Base-by-base conservation (phyloP, 176 grass and related monocot genomes). In the Triticum dicoccoides region DNA sequence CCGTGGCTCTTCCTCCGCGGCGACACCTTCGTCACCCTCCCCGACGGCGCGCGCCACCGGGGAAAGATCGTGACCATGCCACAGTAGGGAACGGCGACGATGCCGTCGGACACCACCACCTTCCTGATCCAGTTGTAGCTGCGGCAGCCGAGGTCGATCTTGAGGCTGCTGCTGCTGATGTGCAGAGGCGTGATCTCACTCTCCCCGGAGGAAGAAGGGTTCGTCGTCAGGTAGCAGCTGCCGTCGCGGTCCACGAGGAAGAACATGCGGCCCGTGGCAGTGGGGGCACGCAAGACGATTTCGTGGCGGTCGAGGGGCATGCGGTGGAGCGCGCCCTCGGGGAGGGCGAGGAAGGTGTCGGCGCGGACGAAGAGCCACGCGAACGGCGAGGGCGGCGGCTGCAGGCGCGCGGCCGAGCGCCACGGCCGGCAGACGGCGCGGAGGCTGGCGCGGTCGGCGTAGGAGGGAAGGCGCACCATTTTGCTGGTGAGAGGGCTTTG, bases 321-420 rank as follows among this genome's bases (percentile, higher is more conserved):
- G 3, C n/a, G 2, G 69, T 72, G 69, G 5, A 41, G 38, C 11
- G 37, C 10, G 37, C 69, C 69, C 20, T 6, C 69, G 10, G 69
- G 69, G 69, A 72, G 69, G 69, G 69, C 39, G 69, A 72, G 69
- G 4, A 41, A 72, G 69, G 69, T 42, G 37, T 38, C 69, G 69
- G 38, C 69, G 5, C 69, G 37, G 69, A 72, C 37, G 69, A 72
- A 5, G 69, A 72, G 69, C 69, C 69, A 42, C 17, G n/a, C 20
- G 10, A 72, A 38, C 20, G 4, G 69, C 69, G 69, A 30, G 35
- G 33, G 67, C 8, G 2, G 9, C 67, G 34, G 38, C 11, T 34
- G 29, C 29, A 30, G 65, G 65, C 64, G 64, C 13, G 65, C 12
- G 65, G 65, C 29, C 30, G 65, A 68, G 65, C 65, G 30, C 65